Base-by-base conservation (phyloP, 2,329 filamentous ascomycete species). In the Thermothelomyces thermophilus region DNA sequence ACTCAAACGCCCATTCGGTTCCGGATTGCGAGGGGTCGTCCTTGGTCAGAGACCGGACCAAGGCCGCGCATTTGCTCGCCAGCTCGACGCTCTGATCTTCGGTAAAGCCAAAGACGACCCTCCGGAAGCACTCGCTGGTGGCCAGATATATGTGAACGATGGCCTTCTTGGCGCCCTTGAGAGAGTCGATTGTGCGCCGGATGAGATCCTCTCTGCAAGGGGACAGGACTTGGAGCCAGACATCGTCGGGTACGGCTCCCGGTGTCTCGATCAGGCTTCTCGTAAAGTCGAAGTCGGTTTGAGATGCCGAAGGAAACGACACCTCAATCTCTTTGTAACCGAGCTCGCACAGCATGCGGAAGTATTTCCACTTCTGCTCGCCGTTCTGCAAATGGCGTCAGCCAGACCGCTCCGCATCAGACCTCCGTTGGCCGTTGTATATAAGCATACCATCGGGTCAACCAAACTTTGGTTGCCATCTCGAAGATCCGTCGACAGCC, bases 281-380 rank as follows among this genome's bases (percentile, higher is more conserved):
- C 35, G 90, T 95, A 65, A 97, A 97, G 73, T 95, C 88, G 73
- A 90, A 97, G 72, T 97, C 93, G 63, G 87, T 95, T 66, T 95
- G 86, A 34, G 90, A 95, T 13, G 91, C 90, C 0, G 90, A 95
- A 43, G 91, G 91, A 71, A 95, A 97, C 4, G 90, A 93, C 17
- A 96, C 86, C 67, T 97, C 91, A 58, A 97, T 96, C 71, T 97
- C 91, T 72, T 96, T 97, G 77, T 94, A 97, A 60, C 93, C 91
- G 43, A 96, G 77, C 54, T 91, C 83, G 62, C 85, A 82, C 47
- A 97, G 81, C 89, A 95, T 94, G 70, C 90, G 84, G 76, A 97
- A 97, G 76, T 90, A 97, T 54, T 77, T 76, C 82, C 86, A 93
- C 73, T 97, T 97, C 75, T 96, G 90, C 42, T 95, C 88, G 59